A percentile compares a stretch with the other conserved stretches of the same genome.
These are phyloP conservation scores for Ilex paraguariensis DNA, from an alignment of 305 asterid species.

Conservation along the genomic window DNA sequence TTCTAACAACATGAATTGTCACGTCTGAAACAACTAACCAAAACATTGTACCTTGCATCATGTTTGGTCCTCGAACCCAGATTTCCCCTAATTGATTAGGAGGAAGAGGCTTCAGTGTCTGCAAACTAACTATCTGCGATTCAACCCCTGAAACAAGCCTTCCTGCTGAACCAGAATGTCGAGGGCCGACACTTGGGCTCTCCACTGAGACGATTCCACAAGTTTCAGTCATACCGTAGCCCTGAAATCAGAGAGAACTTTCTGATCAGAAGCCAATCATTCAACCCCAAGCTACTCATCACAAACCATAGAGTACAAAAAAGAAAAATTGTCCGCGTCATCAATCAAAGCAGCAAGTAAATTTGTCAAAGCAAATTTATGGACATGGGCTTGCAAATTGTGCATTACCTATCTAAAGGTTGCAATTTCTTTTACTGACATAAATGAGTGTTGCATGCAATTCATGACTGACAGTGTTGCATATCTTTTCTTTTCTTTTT, in stretches of 20 bases:
- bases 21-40: not conserved
- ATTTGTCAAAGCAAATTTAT: too few species aligned
- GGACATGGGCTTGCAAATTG: too few species aligned
- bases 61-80: slow-evolving; percentile 88
- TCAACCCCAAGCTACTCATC: slow-evolving; percentile 10
- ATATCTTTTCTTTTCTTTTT: too few species aligned
- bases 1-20: slow-evolving; percentile 5
- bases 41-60: slow-evolving; percentile 64
- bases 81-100: slow-evolving; percentile 82
- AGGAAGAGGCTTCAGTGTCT: slow-evolving; percentile 69
- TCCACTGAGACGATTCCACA: slow-evolving; percentile 73
- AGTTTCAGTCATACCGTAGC: slow-evolving; percentile 98
- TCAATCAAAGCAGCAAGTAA: slow-evolving; percentile 1
- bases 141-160: slow-evolving; percentile 66
- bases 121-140: slow-evolving; percentile 67
- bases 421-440: not conserved
- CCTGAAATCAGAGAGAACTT: slow-evolving; percentile 44
- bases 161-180: slow-evolving; percentile 89
- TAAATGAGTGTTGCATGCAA: not conserved
- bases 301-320: not conserved
- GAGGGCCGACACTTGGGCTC: slow-evolving; percentile 42
- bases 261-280: slow-evolving; percentile 8
- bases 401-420: too few species aligned
- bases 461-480: too few species aligned
- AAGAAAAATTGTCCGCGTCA: not conserved